Evolutionary conservation across 306 rosid species (phyloP).

Genomic region (Carpinus fangiana): DNA sequence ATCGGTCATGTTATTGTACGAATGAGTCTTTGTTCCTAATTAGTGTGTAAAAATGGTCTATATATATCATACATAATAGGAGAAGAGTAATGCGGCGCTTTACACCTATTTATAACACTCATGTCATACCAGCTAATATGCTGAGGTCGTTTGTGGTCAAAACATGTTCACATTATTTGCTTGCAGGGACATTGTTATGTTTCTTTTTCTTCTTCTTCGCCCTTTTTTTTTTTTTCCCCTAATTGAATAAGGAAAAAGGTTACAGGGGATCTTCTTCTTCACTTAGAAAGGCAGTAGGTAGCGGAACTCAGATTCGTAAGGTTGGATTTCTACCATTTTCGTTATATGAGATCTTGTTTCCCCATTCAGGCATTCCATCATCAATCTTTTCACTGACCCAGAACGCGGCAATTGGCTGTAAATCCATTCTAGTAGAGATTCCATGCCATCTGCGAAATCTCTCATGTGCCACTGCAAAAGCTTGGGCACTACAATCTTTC

Average conservation of each 20-base stretch:
- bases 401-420: conserved; percentile 84
- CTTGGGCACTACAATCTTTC: conserved; percentile 77
- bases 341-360: conserved; percentile 52
- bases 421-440: conserved; percentile 83
- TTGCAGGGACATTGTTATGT: not conserved
- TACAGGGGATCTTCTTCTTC: not conserved
- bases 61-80: no score
- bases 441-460: conserved; percentile 86
- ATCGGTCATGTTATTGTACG: not conserved
- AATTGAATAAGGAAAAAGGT: no score
- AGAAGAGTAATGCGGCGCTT: no score
- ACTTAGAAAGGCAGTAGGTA: conserved; percentile 55
- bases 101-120: no score
- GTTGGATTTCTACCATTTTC: conserved; percentile 71
- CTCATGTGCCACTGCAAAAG: conserved; percentile 81
- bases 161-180: not conserved
- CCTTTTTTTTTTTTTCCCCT: no score
- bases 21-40: not conserved
- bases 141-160: not conserved
- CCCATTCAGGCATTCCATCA: conserved; percentile 64
- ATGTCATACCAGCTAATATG: no score
- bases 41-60: not conserved
- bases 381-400: conserved; percentile 60
- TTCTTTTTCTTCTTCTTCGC: no score
- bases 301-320: conserved; percentile 75